Base-by-base conservation (phyloP, 208 protist genomes). In the Balamuthia mandrillaris region DNA sequence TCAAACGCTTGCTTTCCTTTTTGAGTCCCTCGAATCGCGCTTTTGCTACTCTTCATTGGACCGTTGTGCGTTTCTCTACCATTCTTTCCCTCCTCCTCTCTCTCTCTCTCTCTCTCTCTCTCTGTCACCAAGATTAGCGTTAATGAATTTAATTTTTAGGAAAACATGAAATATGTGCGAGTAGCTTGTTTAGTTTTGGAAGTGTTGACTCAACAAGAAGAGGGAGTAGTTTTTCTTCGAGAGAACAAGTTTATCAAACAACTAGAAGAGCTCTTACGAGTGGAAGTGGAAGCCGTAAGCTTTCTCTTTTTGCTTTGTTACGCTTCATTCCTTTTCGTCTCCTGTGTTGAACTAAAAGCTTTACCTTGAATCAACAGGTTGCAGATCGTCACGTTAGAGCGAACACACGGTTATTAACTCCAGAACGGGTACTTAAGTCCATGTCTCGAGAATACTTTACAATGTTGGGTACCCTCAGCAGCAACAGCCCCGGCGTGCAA, bases 391-490 rank as follows among this genome's bases (percentile, higher is more conserved):
- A n/a, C n/a, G n/a, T n/a, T n/a, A 75, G 52, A 51, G 45, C 65
- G 18, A 18, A 37, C 12, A 4, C 21, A 9, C 5, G 21, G 10
- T 7, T 86, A 0, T 52, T 89, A 0, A 41, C 41, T 14, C 52
- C 63, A 1, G 87, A 89, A 18, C 81, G 77, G 18, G 82, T 89
- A 7, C 33, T 74, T 0, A 84, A 89, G 21, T 81, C 51, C 6
- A 89, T 89, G 87, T 68, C 87, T 16, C 37, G 81, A 21, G 87
- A 89, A 41, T 89, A 89, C 18, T 89, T 89, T 27, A 89, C 87
- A 1, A 79, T 89, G 45, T 37, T 89, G 27, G 87, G 87, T 5
- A 89, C 81, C 31, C 18, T 89, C 14, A 54, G 41, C 6, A n/a
- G n/a, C n/a, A n/a, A n/a, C n/a, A n/a, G n/a, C n/a, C n/a, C n/a